phyloP scores from a whole-genome alignment of 257 asterid species.

The Nicotiana otophora region DNA sequence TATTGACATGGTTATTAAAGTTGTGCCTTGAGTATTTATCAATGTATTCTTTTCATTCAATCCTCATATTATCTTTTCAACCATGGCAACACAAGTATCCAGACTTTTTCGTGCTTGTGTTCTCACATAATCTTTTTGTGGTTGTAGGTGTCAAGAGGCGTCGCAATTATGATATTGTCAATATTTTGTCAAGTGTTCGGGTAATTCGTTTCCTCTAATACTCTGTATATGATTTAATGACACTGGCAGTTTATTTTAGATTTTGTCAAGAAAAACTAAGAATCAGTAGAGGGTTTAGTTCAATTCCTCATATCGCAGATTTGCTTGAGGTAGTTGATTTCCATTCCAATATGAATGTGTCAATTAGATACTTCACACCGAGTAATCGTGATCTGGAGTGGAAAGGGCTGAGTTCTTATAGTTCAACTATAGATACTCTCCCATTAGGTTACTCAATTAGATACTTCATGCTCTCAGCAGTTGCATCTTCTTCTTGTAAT shows the following conservation, averaged over 20 bases:
- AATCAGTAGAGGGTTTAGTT: conserved; percentile 45
- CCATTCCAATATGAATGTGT: not conserved
- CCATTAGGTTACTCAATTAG: too few species aligned
- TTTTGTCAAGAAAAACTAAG: conserved; percentile 37
- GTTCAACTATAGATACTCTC: not conserved
- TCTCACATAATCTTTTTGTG: not conserved
- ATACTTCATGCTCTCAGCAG: not conserved
- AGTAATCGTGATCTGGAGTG: too few species aligned
- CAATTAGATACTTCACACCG: conserved; percentile 4
- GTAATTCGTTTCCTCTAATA: conserved; percentile 21
- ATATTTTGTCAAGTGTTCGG: conserved; percentile 57
- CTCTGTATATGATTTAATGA: not conserved
- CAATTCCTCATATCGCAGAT: conserved; percentile 30
- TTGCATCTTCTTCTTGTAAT: not conserved
- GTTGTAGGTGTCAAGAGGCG: conserved; percentile 53
- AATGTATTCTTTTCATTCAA: not conserved
- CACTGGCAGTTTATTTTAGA: conserved; percentile 22
- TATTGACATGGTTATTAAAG: too few species aligned
- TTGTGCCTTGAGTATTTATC: too few species aligned
- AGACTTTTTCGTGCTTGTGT: not conserved
- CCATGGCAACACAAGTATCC: not conserved
- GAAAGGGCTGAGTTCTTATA: too few species aligned
- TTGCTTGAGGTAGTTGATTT: conserved; percentile 28
- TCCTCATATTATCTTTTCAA: not conserved
- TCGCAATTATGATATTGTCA: conserved; percentile 56